Evolutionary conservation across 305 asterid genomes (phyloP).

Genomic region (Solanum hybrid): DNA sequence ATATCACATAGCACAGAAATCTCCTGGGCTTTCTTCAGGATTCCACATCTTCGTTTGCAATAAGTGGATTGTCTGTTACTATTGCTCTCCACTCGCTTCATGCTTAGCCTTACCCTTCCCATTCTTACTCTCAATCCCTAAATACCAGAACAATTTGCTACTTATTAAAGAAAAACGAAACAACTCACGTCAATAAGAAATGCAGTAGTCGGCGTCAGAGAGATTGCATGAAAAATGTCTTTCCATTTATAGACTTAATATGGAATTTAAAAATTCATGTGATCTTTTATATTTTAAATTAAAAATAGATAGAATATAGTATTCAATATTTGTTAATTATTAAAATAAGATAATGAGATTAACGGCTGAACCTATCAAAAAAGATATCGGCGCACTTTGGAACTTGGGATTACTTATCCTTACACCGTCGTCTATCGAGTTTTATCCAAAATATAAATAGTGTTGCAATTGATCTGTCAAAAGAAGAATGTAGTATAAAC

Average conservation of each 20-base stretch:
- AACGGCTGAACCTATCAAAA: background rate
- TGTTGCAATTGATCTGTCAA: background rate
- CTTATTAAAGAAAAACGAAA: background rate
- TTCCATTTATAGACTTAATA: background rate
- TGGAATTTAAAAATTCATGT: background rate
- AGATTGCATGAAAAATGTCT: background rate
- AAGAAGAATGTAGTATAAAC: background rate
- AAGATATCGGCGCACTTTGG: background rate
- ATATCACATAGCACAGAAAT: conserved; percentile 75
- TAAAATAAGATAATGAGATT: background rate
- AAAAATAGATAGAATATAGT: no score
- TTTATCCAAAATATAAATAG: background rate
- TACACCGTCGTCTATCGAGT: background rate
- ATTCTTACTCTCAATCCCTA: conserved; percentile 15
- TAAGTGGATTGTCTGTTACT: conserved; percentile 75
- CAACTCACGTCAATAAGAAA: background rate
- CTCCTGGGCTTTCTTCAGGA: conserved; percentile 75
- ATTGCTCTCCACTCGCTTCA: conserved; percentile 66
- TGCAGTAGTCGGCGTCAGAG: background rate
- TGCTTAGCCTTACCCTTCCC: conserved; percentile 82
- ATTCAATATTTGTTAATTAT: no score
- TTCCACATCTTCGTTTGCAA: conserved; percentile 75
- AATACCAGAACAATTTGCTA: background rate
- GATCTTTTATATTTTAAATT: no score
- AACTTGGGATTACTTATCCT: background rate